Conservation (phyloP, 495 filamentous ascomycete genomes). For the Cercophora newfieldiana region DNA sequence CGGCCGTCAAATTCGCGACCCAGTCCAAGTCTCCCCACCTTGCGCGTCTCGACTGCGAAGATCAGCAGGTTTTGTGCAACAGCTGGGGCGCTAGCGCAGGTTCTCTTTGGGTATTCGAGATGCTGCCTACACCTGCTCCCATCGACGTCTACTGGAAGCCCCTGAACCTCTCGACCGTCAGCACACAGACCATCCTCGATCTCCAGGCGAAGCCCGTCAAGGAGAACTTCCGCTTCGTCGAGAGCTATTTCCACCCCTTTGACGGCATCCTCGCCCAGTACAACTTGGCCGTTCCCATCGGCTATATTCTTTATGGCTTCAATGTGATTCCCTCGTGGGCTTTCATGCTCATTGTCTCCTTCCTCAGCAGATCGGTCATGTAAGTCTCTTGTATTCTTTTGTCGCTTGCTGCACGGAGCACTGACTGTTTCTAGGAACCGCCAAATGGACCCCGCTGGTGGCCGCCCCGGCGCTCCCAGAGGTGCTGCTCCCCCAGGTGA, state of each 20-base stretch:
- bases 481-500: conserved; percentile 27
- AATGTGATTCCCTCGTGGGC: conserved; percentile 57
- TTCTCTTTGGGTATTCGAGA: conserved; percentile 68
- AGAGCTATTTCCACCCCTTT: conserved; percentile 78
- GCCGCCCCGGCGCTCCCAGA: conserved; percentile 29
- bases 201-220: conserved; percentile 65
- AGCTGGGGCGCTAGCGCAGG: conserved; percentile 73
- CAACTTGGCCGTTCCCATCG: conserved; percentile 63
- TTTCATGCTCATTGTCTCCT: conserved; percentile 78
- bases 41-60: conserved; percentile 76
- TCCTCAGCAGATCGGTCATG: conserved; percentile 83
- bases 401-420: not conserved
- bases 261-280: conserved; percentile 69
- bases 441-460: conserved; percentile 25
- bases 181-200: conserved; percentile 60
- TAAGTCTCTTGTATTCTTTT: conserved; percentile 49
- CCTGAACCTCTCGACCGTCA: conserved; percentile 67
- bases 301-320: conserved; percentile 73
- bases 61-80: conserved; percentile 77
- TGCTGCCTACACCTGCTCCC: conserved; percentile 54
- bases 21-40: conserved; percentile 68
- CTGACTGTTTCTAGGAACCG: conserved; percentile 38
- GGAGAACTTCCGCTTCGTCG: conserved; percentile 57
- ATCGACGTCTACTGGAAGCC: conserved; percentile 62
- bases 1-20: conserved; percentile 64